Evolutionary conservation across 371 early-diverging fungal species (phyloP).

Genomic region (Mucor saturninus): DNA sequence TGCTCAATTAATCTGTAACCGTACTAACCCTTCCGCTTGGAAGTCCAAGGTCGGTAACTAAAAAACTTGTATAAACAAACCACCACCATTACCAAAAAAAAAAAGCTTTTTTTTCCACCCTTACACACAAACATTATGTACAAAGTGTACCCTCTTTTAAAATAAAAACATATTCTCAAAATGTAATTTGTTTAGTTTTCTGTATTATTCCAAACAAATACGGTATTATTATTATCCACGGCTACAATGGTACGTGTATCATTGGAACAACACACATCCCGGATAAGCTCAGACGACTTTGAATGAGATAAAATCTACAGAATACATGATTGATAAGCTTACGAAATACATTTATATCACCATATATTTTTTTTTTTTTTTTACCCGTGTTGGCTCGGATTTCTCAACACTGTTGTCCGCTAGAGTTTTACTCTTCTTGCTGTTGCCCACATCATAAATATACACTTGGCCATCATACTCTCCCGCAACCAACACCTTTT

Average conservation of each 20-base stretch:
- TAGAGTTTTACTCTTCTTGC: slow-evolving; percentile 33
- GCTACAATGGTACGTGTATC: slow-evolving; percentile 40
- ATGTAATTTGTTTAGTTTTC: background rate
- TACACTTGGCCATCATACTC: slow-evolving; percentile 49
- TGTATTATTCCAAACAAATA: slow-evolving; percentile 41
- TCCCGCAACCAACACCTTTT: slow-evolving; percentile 44
- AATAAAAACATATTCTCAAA: background rate
- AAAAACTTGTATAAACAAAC: slow-evolving; percentile 12
- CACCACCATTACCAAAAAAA: slow-evolving; percentile 1
- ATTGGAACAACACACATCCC: slow-evolving; percentile 43
- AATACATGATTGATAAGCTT: background rate
- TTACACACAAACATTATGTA: background rate
- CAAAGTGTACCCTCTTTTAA: slow-evolving; percentile 13
- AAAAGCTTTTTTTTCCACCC: background rate
- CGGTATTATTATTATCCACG: slow-evolving; percentile 41
- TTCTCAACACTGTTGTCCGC: slow-evolving; percentile 40
- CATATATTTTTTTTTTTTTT: background rate
- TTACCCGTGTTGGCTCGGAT: slow-evolving; percentile 36
- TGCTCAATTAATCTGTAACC: slow-evolving; percentile 59
- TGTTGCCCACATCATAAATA: slow-evolving; percentile 45
- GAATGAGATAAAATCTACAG: slow-evolving; percentile 39
- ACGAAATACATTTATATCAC: background rate
- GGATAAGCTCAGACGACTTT: slow-evolving; percentile 38
- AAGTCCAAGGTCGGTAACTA: slow-evolving; percentile 28
- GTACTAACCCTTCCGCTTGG: slow-evolving; percentile 52